Conservation (phyloP, 208 protist genomes). For the Naegleria fowleri region DNA sequence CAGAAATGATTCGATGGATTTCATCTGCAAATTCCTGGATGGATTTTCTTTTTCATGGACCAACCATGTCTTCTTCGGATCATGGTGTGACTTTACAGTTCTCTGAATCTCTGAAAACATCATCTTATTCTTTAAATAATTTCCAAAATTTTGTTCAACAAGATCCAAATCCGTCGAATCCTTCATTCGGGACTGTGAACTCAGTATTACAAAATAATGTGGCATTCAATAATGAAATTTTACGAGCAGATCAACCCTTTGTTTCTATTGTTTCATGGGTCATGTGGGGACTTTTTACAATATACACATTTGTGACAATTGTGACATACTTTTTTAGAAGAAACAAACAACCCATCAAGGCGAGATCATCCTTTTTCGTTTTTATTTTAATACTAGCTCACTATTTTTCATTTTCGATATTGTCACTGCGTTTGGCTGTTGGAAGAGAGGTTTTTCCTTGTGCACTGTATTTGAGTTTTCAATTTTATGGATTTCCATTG, state of each 20-base stretch:
- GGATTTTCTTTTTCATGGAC: too few relatives aligned
- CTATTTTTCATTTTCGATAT: background rate
- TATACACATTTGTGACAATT: background rate
- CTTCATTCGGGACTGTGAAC: too few relatives aligned
- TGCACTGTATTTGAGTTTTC: background rate
- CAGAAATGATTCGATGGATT: too few relatives aligned
- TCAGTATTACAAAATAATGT: too few relatives aligned
- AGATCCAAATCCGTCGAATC: too few relatives aligned
- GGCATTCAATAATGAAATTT: background rate
- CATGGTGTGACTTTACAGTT: too few relatives aligned
- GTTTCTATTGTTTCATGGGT: background rate
- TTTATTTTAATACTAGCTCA: background rate
- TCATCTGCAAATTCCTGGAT: too few relatives aligned
- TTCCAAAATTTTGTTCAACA: too few relatives aligned
- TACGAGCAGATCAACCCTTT: background rate
- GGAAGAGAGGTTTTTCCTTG: background rate
- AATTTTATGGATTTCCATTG: constrained; percentile 11
- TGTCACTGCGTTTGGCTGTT: background rate
- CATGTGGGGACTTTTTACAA: background rate
- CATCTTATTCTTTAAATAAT: too few relatives aligned
- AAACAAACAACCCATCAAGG: background rate
- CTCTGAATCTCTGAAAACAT: too few relatives aligned
- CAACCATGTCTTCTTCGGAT: too few relatives aligned
- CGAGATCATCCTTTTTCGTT: background rate
- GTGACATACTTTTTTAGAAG: background rate